Percentiles rank a stretch among this genome's conserved stretches.
phyloP scores from a whole-genome alignment of 2,329 filamentous ascomycete genomes.

The Lachnellula subtilissima region DNA sequence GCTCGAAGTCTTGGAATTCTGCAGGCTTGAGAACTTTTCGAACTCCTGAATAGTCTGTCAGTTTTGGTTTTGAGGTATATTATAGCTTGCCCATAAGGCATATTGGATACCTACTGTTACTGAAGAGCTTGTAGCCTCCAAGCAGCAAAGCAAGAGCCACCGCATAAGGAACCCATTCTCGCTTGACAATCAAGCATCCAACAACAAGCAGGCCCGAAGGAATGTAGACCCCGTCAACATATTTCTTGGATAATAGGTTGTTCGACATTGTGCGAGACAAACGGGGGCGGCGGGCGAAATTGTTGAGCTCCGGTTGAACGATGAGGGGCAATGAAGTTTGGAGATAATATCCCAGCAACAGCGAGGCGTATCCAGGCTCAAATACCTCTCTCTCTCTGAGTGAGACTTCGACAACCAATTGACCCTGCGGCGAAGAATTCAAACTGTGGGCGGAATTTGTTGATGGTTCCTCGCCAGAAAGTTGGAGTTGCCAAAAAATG shows the following conservation, averaged over 20 bases:
- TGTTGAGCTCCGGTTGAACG: not conserved
- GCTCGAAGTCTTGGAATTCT: conserved; percentile 84
- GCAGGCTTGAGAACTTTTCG: conserved; percentile 83
- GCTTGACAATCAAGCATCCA: conserved; percentile 73
- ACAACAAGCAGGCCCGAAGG: conserved; percentile 74
- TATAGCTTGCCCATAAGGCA: not conserved
- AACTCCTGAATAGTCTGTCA: conserved; percentile 48
- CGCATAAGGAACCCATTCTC: conserved; percentile 70
- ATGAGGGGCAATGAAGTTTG: no score
- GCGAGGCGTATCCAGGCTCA: no score
- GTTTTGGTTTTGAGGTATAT: not conserved
- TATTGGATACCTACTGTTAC: conserved; percentile 54
- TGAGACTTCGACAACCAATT: no score
- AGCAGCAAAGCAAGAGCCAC: conserved; percentile 60
- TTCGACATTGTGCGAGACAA: not conserved
- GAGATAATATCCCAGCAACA: no score
- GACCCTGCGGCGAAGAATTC: no score
- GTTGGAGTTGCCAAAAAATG: not conserved
- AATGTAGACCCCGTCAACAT: conserved; percentile 76
- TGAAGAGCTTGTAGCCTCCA: conserved; percentile 66
- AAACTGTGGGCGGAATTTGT: no score
- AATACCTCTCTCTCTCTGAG: no score
- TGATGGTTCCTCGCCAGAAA: no score
- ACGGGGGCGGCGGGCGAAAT: not conserved
- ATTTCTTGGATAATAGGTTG: conserved; percentile 48